Evolutionary conservation across 306 rosid genomes (phyloP), one percentile per base, ranked within the genome.

Genomic region (Trifolium repens): DNA sequence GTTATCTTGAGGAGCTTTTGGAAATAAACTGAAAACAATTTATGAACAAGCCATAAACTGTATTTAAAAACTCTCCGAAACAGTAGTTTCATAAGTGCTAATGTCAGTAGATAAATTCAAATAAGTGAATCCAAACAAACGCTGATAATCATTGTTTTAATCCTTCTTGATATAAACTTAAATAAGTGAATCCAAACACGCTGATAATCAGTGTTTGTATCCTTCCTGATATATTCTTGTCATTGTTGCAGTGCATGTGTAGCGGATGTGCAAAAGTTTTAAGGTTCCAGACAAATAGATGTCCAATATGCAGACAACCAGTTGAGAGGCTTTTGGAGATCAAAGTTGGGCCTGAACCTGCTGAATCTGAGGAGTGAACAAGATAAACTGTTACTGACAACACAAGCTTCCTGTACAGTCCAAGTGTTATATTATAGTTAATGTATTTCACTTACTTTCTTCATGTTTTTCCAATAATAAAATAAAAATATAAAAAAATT

Each of bases 261-360:
- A 90, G 90, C 24, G 93, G 79, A 22, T 96, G 99, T 71, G 98
- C 99, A 19, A 92, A 89, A 89, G 93, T 92, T 67, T 85, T 96
- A 89, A 84, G 92, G 82, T 83, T 85, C 71, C 99, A 92, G 86
- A 90, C 99, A 43, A 85, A 88, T 81, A 83, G 97, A 27, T 96
- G 99, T 78, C 99, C 99, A 9, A 96, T 96, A 43, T 96, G 99
- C 89, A 86, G 99, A 77, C 99, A 96, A 81, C 96, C 96, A n/a
- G 90, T 92, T 13, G 97, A 96, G 83, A 87, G 94, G 89, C 99
- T 92, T 82, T 72, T 92, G 89, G 97, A 96, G 90, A 96, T 96
- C 79, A 90, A 77, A 84, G 96, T 92, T 73, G 90, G 86, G 9
- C 73, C 87, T 15, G 93, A 67, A 7, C 46, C 86, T 2, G 88